phyloP scores from a whole-genome alignment of 2,329 filamentous ascomycete genomes.

The Colletotrichum sp. region DNA sequence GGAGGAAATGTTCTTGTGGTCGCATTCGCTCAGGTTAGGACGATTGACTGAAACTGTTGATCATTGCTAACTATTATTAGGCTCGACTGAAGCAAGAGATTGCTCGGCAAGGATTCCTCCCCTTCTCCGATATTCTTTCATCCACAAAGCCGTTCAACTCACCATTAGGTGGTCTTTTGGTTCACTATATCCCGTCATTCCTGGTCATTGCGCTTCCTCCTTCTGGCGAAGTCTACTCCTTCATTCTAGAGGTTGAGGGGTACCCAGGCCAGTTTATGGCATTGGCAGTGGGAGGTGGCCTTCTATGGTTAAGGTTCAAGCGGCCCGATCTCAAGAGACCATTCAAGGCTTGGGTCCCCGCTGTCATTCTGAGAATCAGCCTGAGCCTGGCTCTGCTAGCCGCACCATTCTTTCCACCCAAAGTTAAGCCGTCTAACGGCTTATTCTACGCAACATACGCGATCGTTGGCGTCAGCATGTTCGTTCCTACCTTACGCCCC shows the following conservation, averaged over 20 bases:
- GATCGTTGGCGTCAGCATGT: slow-evolving; percentile 58
- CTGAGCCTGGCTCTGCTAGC: slow-evolving; percentile 61
- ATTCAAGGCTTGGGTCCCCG: slow-evolving; percentile 69
- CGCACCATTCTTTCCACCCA: slow-evolving; percentile 67
- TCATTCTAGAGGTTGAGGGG: slow-evolving; percentile 75
- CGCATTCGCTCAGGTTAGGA: slow-evolving; percentile 65
- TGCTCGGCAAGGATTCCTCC: slow-evolving; percentile 73
- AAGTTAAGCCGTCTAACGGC: slow-evolving; percentile 47
- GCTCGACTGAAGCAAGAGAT: slow-evolving; percentile 76
- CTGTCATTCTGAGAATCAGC: slow-evolving; percentile 59
- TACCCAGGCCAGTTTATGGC: slow-evolving; percentile 69
- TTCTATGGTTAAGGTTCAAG: slow-evolving; percentile 65
- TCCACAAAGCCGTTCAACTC: slow-evolving; percentile 71
- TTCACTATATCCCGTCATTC: slow-evolving; percentile 72
- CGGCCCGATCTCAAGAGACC: slow-evolving; percentile 66
- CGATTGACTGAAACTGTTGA: neutral
- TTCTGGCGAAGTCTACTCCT: slow-evolving; percentile 70
- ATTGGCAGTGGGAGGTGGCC: slow-evolving; percentile 60
- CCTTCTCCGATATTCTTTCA: slow-evolving; percentile 64
- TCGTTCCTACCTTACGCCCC: slow-evolving; percentile 33
- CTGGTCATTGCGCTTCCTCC: slow-evolving; percentile 71
- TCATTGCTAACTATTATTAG: slow-evolving; percentile 38
- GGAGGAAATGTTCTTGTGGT: slow-evolving; percentile 77
- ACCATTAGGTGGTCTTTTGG: slow-evolving; percentile 69
- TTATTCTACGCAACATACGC: slow-evolving; percentile 61